phyloP scores from a whole-genome alignment of 192 early-diverging fungal species.

The Backusella morwellensis region DNA sequence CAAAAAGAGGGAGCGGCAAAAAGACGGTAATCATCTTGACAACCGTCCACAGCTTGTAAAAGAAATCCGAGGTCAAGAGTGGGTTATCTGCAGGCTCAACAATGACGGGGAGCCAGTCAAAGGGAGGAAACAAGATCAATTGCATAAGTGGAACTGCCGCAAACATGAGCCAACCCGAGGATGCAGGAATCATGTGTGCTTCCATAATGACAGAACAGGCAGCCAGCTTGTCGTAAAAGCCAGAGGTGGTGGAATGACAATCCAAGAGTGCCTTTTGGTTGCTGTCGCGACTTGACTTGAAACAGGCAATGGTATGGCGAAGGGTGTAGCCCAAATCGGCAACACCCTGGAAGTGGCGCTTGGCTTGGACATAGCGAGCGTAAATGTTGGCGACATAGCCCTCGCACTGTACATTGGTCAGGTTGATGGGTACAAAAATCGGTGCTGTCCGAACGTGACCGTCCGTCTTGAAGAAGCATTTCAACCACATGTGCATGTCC shows the following conservation, averaged over 20 bases:
- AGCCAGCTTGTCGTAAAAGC: conserved; percentile 37
- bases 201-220: conserved; percentile 44
- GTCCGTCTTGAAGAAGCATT: conserved; percentile 72
- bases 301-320: neutral
- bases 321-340: conserved; percentile 67
- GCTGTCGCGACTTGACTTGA: neutral
- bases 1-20: conserved; percentile 42
- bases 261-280: conserved; percentile 4
- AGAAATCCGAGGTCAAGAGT: conserved; percentile 37
- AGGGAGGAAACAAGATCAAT: conserved; percentile 37
- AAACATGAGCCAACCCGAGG: conserved; percentile 57
- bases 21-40: conserved; percentile 40
- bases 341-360: conserved; percentile 71
- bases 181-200: conserved; percentile 52
- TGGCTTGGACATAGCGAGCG: conserved; percentile 68
- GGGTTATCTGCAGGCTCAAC: conserved; percentile 29
- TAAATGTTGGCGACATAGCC: conserved; percentile 52
- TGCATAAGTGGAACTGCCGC: conserved; percentile 50
- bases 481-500: conserved; percentile 57
- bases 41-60: conserved; percentile 34
- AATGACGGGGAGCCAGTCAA: conserved; percentile 16
- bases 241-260: neutral
- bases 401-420: conserved; percentile 51
- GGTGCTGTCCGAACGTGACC: conserved; percentile 61
- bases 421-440: conserved; percentile 68